These are phyloP conservation scores for Amaranthus tricolor DNA, from an alignment of 179 eudicot genomes.

Conservation along the genomic window DNA sequence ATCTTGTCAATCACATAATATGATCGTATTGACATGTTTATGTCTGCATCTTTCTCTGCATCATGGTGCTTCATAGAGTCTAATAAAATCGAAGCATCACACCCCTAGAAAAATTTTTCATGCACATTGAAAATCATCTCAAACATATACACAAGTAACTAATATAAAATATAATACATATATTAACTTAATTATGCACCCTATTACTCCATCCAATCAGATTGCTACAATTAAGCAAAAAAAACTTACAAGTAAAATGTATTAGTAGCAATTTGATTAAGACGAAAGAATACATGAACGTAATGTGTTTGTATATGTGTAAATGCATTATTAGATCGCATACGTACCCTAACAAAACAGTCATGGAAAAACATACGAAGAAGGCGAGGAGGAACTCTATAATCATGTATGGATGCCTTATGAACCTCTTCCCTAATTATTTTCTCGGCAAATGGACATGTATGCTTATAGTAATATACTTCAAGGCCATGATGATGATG, in stretches of 20 bases:
- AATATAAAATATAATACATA: not conserved
- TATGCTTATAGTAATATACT: conserved; percentile 44
- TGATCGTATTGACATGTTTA: conserved; percentile 54
- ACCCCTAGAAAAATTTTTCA: conserved; percentile 35
- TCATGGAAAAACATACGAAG: conserved; percentile 77
- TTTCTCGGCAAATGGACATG: conserved; percentile 57
- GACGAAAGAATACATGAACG: too few species aligned
- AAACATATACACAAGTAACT: not conserved
- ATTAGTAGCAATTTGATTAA: not conserved
- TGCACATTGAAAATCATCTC: too few species aligned
- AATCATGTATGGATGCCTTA: conserved; percentile 45
- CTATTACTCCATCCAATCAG: not conserved
- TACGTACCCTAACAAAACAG: conserved; percentile 59
- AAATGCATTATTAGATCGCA: not conserved
- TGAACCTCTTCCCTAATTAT: conserved; percentile 42
- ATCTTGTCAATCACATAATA: conserved; percentile 63
- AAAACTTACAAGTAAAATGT: not conserved
- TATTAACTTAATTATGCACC: not conserved
- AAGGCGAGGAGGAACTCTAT: conserved; percentile 62
- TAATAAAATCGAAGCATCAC: conserved; percentile 63
- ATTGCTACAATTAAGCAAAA: too few species aligned
- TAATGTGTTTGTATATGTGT: not conserved
- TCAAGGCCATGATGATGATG: conserved; percentile 26
- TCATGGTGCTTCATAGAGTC: conserved; percentile 51
- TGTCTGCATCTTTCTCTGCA: conserved; percentile 74